Evolutionary conservation across 768 basidiomycete species (phyloP), one percentile per base, ranked within the genome.

Genomic region (Epithele typhae): DNA sequence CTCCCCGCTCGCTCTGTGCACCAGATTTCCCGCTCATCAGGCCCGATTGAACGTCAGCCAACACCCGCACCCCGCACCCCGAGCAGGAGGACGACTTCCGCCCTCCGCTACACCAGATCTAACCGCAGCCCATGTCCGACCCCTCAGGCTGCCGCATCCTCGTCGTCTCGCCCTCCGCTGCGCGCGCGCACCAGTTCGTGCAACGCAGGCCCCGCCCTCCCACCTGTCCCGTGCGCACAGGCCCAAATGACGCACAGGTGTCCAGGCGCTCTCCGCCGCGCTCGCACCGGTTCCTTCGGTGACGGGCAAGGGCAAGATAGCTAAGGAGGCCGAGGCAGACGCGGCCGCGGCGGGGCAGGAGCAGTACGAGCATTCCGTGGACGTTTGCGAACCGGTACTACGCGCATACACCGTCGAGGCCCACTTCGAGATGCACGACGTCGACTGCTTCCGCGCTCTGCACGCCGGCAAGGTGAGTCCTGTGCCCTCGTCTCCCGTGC

Each of bases 321-420:
- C n/a, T n/a, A n/a, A n/a, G n/a, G n/a, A 25, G 15, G 25, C 12
- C 23, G 22, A 33, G 12, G 22, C 17, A 14, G 42, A 9, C 42
- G 9, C n/a, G 3, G 18, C 23, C 14, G 21, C 19, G 14, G 33
- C 19, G n/a, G 24, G 34, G 17, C 10, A 17, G 11, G 41, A 10
- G 33, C 42, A 52, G 42, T 15, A 51, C 45, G 22, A 51, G 40
- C 22, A 64, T 87, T 24, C 82, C 84, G 9, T 91, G 87, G 87
- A 84, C 77, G 34, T 84, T 91, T 50, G 65, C 67, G 42, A 91
- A 91, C 69, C 83, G 78, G 62, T 92, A 92, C 65, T 92, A 92
- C n/a, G n/a, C n/a, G n/a, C n/a, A n/a, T n/a, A n/a, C 67, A 77
- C 77, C 12, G 90, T 90, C 2, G 70, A 76, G 48, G 84, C 92